Percentiles rank a stretch among this genome's conserved stretches.
phyloP scores from a whole-genome alignment of 169 alveolate genomes.

The Eimeria praecox region DNA sequence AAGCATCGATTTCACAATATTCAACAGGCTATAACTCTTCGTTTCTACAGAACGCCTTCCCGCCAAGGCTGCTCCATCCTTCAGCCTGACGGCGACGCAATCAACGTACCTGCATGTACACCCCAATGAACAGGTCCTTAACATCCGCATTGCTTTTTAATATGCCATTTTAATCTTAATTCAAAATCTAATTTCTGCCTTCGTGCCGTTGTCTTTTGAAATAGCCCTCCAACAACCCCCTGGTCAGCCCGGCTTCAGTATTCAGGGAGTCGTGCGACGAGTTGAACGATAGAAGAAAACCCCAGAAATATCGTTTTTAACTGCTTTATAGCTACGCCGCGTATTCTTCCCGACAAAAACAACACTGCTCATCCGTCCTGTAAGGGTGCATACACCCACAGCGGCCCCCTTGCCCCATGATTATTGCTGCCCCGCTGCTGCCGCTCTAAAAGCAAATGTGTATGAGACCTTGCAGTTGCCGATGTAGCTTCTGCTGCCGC shows the following conservation, averaged over 20 bases:
- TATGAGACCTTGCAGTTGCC: neutral
- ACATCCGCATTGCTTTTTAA: neutral
- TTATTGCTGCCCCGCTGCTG: neutral
- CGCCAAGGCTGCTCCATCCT: neutral
- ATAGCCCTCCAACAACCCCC: neutral
- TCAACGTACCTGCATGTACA: slow-evolving; percentile 25
- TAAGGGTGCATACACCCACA: neutral
- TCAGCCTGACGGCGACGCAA: slow-evolving; percentile 34
- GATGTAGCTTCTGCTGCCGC: neutral
- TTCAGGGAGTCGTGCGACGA: neutral
- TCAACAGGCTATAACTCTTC: neutral
- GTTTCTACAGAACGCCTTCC: neutral
- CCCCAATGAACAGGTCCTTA: neutral
- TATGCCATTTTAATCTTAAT: neutral
- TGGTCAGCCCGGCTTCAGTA: neutral
- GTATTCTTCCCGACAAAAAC: neutral
- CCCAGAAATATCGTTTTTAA: neutral
- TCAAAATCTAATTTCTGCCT: neutral
- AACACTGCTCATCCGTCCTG: neutral
- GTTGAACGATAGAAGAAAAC: neutral
- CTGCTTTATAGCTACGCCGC: neutral
- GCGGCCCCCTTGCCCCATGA: neutral
- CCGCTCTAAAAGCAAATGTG: neutral
- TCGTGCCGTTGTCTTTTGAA: neutral
- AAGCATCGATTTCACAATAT: neutral